Evolutionary conservation across 1,139 yeast genomes (phyloP).

Genomic region (Protomyces gravidus): DNA sequence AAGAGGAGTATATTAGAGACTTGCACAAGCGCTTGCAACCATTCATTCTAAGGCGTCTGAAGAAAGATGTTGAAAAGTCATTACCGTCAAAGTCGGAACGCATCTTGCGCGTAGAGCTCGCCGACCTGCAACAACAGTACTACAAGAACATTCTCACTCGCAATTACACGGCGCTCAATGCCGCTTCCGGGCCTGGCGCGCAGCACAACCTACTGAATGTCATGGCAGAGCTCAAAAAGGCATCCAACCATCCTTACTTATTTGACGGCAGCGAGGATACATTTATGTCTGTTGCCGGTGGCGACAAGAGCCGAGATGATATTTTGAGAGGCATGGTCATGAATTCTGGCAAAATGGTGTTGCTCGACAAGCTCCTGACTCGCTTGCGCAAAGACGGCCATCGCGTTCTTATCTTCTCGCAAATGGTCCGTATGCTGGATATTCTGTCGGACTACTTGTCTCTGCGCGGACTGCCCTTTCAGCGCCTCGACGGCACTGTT

Average conservation of each 20-base stretch:
- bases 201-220: conserved; percentile 83
- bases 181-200: conserved; percentile 69
- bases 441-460: conserved; percentile 89
- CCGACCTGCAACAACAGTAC: conserved; percentile 92
- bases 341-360: conserved; percentile 98
- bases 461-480: conserved; percentile 85
- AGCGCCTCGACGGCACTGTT: conserved; percentile 92
- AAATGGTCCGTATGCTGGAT: conserved; percentile 92
- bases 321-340: conserved; percentile 84
- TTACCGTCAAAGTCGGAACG: conserved; percentile 93
- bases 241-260: conserved; percentile 92
- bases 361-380: conserved; percentile 79
- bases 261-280: conserved; percentile 90
- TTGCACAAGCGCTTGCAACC: conserved; percentile 84
- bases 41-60: conserved; percentile 81
- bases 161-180: conserved; percentile 84
- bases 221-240: conserved; percentile 93
- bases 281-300: conserved; percentile 57
- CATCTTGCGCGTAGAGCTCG: conserved; percentile 86
- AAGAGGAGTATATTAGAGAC: conserved; percentile 81
- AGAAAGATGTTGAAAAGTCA: conserved; percentile 95
- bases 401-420: conserved; percentile 87
- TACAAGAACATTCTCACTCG: conserved; percentile 88
- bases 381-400: conserved; percentile 89
- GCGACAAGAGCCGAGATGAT: conserved; percentile 64